Conservation (phyloP, 2,329 filamentous ascomycete species). For the Lasiodiplodia sp. region DNA sequence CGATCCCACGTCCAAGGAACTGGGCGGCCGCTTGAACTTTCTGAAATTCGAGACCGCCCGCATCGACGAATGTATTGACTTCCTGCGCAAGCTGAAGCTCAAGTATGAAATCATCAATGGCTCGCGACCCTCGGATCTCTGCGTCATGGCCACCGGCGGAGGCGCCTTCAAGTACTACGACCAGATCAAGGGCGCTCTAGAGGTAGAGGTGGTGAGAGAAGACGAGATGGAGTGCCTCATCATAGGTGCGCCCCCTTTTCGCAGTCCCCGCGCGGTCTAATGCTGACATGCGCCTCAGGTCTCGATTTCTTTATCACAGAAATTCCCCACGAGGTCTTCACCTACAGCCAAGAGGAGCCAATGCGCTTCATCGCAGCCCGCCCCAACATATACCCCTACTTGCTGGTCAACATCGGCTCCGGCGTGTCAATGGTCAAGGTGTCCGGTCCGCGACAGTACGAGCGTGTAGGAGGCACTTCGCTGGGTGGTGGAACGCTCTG, state of each 20-base stretch:
- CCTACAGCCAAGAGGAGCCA: conserved; percentile 81
- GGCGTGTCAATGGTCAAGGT: conserved; percentile 98
- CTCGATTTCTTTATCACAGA: conserved; percentile 99
- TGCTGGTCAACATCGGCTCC: conserved; percentile 97
- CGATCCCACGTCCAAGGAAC: conserved; percentile 78
- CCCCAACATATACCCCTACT: conserved; percentile 91
- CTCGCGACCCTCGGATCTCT: conserved; percentile 73
- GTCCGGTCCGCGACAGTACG: conserved; percentile 82
- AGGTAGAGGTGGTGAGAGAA: conserved; percentile 87
- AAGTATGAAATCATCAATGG: conserved; percentile 82
- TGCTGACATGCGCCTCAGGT: conserved; percentile 57
- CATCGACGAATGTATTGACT: conserved; percentile 92
- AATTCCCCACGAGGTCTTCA: conserved; percentile 96
- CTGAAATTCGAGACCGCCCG: conserved; percentile 94
- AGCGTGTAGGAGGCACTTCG: conserved; percentile 93
- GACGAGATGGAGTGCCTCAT: conserved; percentile 99
- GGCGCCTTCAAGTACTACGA: conserved; percentile 98
- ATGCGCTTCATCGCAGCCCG: conserved; percentile 85
- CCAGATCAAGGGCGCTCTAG: conserved; percentile 80
- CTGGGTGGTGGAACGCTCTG: conserved; percentile 97
- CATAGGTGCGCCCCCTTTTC: conserved; percentile 68
- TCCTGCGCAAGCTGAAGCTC: conserved; percentile 84
- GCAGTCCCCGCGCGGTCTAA: neutral
- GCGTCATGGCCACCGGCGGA: conserved; percentile 94
- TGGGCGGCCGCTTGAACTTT: conserved; percentile 92